Conservation (phyloP, 2,329 filamentous ascomycete genomes). For the Colletotrichum destructivum region DNA sequence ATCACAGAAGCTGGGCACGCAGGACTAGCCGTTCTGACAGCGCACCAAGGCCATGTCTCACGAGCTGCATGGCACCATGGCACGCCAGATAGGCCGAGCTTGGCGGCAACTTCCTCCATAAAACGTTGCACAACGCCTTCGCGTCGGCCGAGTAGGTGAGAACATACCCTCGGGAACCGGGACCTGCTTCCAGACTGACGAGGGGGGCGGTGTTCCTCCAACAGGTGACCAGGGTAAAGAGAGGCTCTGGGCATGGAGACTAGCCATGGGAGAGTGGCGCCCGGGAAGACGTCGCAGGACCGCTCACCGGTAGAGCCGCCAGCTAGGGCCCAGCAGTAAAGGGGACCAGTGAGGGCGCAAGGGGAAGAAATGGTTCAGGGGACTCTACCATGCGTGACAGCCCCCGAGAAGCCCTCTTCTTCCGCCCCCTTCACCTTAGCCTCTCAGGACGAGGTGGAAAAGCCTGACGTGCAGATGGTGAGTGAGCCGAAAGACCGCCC, state of each 20-base stretch:
- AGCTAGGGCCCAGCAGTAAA: slow-evolving; percentile 17
- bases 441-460: slow-evolving; percentile 18
- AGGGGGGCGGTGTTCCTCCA: slow-evolving; percentile 3
- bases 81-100: slow-evolving; percentile 25
- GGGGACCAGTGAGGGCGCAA: neutral
- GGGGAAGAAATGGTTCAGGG: neutral
- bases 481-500: neutral
- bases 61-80: slow-evolving; percentile 24
- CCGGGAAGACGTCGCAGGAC: slow-evolving; percentile 17
- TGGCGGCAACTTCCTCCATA: slow-evolving; percentile 2
- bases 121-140: slow-evolving; percentile 8
- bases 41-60: slow-evolving; percentile 34
- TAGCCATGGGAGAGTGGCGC: slow-evolving; percentile 11
- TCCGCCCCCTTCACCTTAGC: neutral
- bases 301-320: slow-evolving; percentile 19
- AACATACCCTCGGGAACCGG: slow-evolving; percentile 1
- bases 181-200: neutral
- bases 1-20: slow-evolving; percentile 20
- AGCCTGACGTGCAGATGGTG: slow-evolving; percentile 27
- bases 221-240: slow-evolving; percentile 6
- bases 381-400: neutral
- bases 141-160: slow-evolving; percentile 32
- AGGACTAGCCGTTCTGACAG: slow-evolving; percentile 29
- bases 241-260: slow-evolving; percentile 3
- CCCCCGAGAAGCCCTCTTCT: neutral